Conservation (phyloP, 2,329 filamentous ascomycete genomes). For the Orbilia blumenaviensis region DNA sequence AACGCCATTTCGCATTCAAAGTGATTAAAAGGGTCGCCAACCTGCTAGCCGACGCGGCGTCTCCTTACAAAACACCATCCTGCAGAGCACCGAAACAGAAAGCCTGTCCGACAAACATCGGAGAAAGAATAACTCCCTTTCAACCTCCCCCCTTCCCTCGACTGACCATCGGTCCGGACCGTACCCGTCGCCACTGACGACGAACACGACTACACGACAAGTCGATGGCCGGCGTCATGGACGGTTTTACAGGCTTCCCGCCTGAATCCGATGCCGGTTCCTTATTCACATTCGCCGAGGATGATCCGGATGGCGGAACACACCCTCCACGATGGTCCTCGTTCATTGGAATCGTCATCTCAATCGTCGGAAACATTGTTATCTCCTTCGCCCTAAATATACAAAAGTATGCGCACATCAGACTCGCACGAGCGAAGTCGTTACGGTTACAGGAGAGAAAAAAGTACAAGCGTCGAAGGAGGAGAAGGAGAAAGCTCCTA, state of each 20-base stretch:
- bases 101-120: slow-evolving; percentile 34
- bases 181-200: slow-evolving; percentile 24
- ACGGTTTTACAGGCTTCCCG: slow-evolving; percentile 3
- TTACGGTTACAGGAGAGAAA: slow-evolving; percentile 59
- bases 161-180: slow-evolving; percentile 27
- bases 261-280: slow-evolving; percentile 18
- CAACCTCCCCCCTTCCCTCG: slow-evolving; percentile 22
- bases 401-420: slow-evolving; percentile 92
- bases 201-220: slow-evolving; percentile 10
- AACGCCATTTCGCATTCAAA: neutral
- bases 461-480: slow-evolving; percentile 58
- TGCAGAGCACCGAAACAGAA: slow-evolving; percentile 14
- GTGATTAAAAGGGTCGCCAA: neutral
- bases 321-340: slow-evolving; percentile 76
- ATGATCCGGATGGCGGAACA: slow-evolving; percentile 24
- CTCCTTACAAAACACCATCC: slow-evolving; percentile 21
- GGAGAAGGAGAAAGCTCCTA: slow-evolving; percentile 55
- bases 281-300: neutral
- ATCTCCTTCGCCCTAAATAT: slow-evolving; percentile 97
- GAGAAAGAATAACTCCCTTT: slow-evolving; percentile 16
- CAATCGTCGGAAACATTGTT: slow-evolving; percentile 89
- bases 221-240: slow-evolving; percentile 14
- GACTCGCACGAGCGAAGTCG: slow-evolving; percentile 75
- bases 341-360: slow-evolving; percentile 91
- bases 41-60: slow-evolving; percentile 13